These are phyloP conservation scores for Boletus reticulatus DNA, from an alignment of 768 basidiomycete species.

Conservation along the genomic window DNA sequence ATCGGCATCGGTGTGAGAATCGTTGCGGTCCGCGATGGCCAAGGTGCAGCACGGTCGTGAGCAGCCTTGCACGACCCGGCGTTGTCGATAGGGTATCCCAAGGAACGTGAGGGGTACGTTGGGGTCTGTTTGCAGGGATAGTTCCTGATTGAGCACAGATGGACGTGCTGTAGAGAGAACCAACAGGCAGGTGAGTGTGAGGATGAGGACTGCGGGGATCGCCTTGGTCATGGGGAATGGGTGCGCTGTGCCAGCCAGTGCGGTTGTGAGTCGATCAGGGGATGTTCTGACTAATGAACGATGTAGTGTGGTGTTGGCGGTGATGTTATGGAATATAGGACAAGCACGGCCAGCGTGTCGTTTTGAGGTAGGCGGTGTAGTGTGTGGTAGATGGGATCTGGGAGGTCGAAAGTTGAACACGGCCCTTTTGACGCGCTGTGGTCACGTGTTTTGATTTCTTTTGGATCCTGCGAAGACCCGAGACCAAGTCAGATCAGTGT, in stretches of 20 bases:
- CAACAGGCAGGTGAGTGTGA: slow-evolving; percentile 13
- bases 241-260: neutral
- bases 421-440: neutral
- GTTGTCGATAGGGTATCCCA: slow-evolving; percentile 11
- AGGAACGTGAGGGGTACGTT: slow-evolving; percentile 14
- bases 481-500: no score
- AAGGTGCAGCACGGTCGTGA: neutral
- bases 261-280: neutral
- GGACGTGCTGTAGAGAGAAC: slow-evolving; percentile 11
- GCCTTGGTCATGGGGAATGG: neutral
- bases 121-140: neutral
- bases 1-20: neutral
- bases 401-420: neutral
- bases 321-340: neutral
- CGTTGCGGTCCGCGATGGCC: neutral
- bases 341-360: slow-evolving; percentile 14
- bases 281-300: neutral
- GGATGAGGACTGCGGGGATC: neutral
- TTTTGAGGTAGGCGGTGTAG: neutral
- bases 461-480: no score
- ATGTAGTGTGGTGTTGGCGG: neutral
- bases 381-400: no score
- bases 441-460: slow-evolving; percentile 22
- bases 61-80: neutral
- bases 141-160: neutral